Conservation (phyloP, 345 rosid species). For the Trapa bicornis region DNA sequence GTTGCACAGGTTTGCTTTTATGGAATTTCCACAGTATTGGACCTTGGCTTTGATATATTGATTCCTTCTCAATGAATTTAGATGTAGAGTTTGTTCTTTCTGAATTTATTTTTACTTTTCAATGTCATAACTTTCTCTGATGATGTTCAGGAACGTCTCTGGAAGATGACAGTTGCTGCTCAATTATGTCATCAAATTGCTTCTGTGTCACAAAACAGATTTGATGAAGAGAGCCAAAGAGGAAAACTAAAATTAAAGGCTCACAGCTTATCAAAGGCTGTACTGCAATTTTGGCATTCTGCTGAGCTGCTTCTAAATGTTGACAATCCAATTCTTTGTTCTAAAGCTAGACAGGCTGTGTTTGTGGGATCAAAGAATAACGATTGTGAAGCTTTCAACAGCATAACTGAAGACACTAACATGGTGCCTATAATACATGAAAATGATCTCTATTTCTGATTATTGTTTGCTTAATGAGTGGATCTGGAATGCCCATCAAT, state of each 20-base stretch:
- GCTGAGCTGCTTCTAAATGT: slow-evolving; percentile 34
- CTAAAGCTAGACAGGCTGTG: slow-evolving; percentile 14
- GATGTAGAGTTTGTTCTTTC: not conserved
- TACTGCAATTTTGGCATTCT: slow-evolving; percentile 79
- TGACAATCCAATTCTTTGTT: slow-evolving; percentile 20
- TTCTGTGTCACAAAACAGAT: slow-evolving; percentile 46
- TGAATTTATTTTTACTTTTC: not conserved
- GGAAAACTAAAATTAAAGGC: slow-evolving; percentile 54
- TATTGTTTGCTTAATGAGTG: not conserved
- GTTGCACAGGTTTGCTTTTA: slow-evolving; percentile 69
- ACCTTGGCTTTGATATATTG: not conserved
- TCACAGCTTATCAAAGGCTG: slow-evolving; percentile 56
- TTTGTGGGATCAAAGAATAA: slow-evolving; percentile 12
- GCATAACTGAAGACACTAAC: slow-evolving; percentile 27
- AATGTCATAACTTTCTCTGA: not conserved
- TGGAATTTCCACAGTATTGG: not conserved
- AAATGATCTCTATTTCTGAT: not conserved
- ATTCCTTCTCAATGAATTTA: not conserved
- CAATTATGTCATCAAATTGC: slow-evolving; percentile 71
- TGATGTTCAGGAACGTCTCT: slow-evolving; percentile 70
- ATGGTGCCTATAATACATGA: slow-evolving; percentile 14
- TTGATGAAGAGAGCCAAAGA: slow-evolving; percentile 35
- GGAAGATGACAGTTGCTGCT: slow-evolving; percentile 96
- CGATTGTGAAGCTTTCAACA: slow-evolving; percentile 19
- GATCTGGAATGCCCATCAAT: slow-evolving; percentile 1